Conservation (phyloP, 805 yeast genomes). For the Zygoascus tannicola region DNA sequence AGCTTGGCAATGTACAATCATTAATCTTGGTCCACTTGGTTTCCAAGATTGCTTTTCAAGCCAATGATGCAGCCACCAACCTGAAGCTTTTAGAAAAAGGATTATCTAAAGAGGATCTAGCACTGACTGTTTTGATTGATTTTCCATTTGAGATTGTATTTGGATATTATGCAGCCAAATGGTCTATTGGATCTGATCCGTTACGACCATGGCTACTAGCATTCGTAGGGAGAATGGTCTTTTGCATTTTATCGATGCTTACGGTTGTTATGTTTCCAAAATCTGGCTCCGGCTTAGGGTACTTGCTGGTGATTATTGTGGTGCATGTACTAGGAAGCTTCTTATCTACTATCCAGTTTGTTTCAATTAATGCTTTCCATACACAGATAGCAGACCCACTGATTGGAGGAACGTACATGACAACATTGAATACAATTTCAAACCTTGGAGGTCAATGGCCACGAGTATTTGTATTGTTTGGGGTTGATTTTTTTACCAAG, state of each 20-base stretch:
- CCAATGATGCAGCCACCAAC: constrained; percentile 92
- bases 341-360: constrained; percentile 93
- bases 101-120: constrained; percentile 83
- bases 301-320: constrained; percentile 62
- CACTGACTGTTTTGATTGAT: constrained; percentile 84
- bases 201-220: constrained; percentile 86
- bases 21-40: constrained; percentile 66
- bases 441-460: constrained; percentile 99
- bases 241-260: constrained; percentile 68
- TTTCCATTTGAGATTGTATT: constrained; percentile 93
- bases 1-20: constrained; percentile 55
- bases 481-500: constrained; percentile 71
- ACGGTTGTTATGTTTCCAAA: constrained; percentile 66
- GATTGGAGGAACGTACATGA: constrained; percentile 98
- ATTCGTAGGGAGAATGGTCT: constrained; percentile 66
- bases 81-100: constrained; percentile 86
- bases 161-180: constrained; percentile 91
- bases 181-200: constrained; percentile 69
- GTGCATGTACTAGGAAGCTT: constrained; percentile 84
- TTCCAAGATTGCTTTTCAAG: constrained; percentile 88
- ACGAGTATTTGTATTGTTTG: constrained; percentile 59
- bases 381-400: constrained; percentile 91
- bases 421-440: constrained; percentile 81
- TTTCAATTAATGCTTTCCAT: constrained; percentile 88
- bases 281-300: constrained; percentile 36